Evolutionary conservation across 2,329 filamentous ascomycete species (phyloP).

Genomic region (Samsoniella hepiali): DNA sequence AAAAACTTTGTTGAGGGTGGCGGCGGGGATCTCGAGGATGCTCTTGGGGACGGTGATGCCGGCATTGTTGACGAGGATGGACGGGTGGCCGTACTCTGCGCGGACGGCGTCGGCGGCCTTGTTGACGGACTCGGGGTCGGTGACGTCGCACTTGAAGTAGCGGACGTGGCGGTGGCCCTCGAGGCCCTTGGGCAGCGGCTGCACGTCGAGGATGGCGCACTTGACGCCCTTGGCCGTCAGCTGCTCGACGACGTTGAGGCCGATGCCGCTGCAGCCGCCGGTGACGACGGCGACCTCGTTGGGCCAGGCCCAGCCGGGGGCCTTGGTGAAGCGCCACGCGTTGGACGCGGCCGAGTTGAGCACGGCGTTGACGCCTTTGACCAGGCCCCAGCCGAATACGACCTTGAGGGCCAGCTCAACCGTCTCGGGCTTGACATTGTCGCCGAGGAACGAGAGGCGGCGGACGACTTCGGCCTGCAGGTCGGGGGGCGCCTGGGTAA

Average conservation of each 20-base stretch:
- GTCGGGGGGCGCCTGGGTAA: constrained; percentile 17
- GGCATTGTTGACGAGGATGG: constrained; percentile 49
- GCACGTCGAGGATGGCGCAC: constrained; percentile 64
- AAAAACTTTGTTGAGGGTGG: constrained; percentile 58
- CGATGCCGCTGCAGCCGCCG: constrained; percentile 67
- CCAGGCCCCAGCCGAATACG: constrained; percentile 17
- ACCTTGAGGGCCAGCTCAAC: constrained; percentile 11
- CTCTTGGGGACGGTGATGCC: constrained; percentile 57
- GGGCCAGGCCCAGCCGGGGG: constrained; percentile 54
- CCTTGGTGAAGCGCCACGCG: constrained; percentile 9
- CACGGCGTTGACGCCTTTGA: constrained; percentile 9
- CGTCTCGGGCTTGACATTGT: constrained; percentile 12
- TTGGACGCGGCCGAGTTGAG: constrained; percentile 16
- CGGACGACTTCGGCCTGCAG: constrained; percentile 11
- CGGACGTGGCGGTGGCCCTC: constrained; percentile 46
- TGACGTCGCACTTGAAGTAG: constrained; percentile 65
- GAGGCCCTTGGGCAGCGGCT: constrained; percentile 5
- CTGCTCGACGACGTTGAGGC: constrained; percentile 55
- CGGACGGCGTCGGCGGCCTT: constrained; percentile 47
- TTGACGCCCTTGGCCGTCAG: constrained; percentile 58
- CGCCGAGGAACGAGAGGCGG: constrained; percentile 15
- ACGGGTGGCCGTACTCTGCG: constrained; percentile 53
- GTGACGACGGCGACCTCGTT: constrained; percentile 66
- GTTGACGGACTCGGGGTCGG: constrained; percentile 47
- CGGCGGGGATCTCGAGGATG: constrained; percentile 52